These are phyloP conservation scores for Cystofilobasidium ferigula DNA, from an alignment of 768 basidiomycete genomes.

Conservation along the genomic window DNA sequence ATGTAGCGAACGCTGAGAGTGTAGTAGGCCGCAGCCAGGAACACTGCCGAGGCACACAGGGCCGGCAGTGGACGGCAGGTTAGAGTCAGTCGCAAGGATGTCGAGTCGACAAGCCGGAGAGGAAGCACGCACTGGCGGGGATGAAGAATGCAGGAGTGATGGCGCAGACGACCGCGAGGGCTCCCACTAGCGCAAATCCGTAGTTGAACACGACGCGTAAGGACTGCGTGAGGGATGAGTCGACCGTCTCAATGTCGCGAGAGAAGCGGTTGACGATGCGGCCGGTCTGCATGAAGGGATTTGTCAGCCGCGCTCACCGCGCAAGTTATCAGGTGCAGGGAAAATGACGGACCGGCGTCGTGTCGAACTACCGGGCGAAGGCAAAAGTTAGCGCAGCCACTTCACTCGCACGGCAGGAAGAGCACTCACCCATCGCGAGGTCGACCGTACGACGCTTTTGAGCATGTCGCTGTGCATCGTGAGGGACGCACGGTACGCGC, in stretches of 20 bases:
- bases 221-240: slow-evolving; percentile 48
- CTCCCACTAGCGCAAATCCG: slow-evolving; percentile 62
- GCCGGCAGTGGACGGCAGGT: too few species aligned
- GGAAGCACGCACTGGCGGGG: too few species aligned
- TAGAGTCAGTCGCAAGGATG: too few species aligned
- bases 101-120: too few species aligned
- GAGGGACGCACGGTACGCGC: slow-evolving; percentile 30
- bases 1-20: slow-evolving; percentile 45
- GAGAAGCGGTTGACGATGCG: slow-evolving; percentile 24
- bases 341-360: slow-evolving; percentile 51
- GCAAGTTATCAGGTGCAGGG: neutral
- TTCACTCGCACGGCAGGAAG: neutral
- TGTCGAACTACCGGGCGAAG: slow-evolving; percentile 42
- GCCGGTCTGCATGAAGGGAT: neutral
- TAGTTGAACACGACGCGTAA: slow-evolving; percentile 63
- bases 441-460: slow-evolving; percentile 61
- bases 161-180: slow-evolving; percentile 49
- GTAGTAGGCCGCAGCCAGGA: slow-evolving; percentile 66
- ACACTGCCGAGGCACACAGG: too few species aligned
- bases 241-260: slow-evolving; percentile 76
- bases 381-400: neutral
- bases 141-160: slow-evolving; percentile 75
- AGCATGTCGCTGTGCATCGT: slow-evolving; percentile 47
- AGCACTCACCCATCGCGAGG: slow-evolving; percentile 48
- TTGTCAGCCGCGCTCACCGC: neutral